These are phyloP conservation scores for Salvia sclarea DNA, from an alignment of 305 asterid species.

Conservation along the genomic window DNA sequence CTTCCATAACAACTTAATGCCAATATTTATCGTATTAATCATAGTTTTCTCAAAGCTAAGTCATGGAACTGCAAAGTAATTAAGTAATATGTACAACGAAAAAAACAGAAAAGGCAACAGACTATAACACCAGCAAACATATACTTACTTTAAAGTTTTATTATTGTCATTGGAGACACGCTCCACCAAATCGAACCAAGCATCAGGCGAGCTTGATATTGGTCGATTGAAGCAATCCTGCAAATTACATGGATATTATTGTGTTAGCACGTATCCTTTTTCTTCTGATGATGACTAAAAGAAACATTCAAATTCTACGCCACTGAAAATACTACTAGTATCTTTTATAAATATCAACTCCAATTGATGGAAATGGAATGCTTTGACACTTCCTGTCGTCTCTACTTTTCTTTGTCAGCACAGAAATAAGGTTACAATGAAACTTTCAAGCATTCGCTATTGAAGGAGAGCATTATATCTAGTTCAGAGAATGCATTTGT, in stretches of 20 bases:
- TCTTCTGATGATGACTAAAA: neutral
- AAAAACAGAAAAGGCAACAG: slow-evolving; percentile 8
- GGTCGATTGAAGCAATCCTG: slow-evolving; percentile 99
- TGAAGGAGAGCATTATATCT: slow-evolving; percentile 3
- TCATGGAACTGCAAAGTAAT: slow-evolving; percentile 1
- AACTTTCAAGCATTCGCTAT: slow-evolving; percentile 14
- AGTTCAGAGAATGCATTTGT: slow-evolving; percentile 17
- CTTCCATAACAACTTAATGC: slow-evolving; percentile 1
- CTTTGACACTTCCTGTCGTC: neutral
- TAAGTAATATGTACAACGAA: neutral
- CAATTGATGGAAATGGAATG: neutral
- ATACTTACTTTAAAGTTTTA: slow-evolving; percentile 81
- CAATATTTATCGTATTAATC: neutral
- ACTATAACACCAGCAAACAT: slow-evolving; percentile 6
- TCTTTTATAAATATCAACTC: neutral
- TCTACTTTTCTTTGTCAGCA: neutral
- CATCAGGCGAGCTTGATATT: slow-evolving; percentile 96
- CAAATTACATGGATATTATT: slow-evolving; percentile 24
- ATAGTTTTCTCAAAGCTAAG: neutral
- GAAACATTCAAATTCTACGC: neutral
- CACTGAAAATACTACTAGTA: neutral
- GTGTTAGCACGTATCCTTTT: slow-evolving; percentile 6
- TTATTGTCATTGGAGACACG: slow-evolving; percentile 89
- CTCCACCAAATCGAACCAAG: slow-evolving; percentile 99
- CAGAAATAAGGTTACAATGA: neutral